These are phyloP conservation scores for Micractinium conductrix DNA, from an alignment of 139 green algal species.

Conservation along the genomic window DNA sequence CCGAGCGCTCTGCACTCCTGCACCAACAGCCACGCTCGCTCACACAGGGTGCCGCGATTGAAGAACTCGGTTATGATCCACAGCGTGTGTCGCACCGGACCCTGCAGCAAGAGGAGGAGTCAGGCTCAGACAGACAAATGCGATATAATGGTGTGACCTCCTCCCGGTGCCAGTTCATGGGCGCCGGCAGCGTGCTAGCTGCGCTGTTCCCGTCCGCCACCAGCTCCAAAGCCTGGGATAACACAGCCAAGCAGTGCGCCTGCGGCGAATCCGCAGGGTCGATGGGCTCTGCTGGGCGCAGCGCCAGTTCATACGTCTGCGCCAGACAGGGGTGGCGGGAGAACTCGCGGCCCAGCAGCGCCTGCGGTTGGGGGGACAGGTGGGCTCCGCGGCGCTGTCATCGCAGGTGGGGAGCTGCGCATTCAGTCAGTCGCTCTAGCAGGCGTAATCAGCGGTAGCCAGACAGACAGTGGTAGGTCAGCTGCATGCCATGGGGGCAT, in stretches of 20 bases:
- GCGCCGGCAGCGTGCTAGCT: neutral
- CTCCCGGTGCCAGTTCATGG: too few relatives aligned
- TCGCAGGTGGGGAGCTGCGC: neutral
- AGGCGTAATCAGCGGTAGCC: too few relatives aligned
- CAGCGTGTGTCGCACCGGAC: neutral
- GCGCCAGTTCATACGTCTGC: neutral
- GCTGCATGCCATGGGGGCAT: too few relatives aligned
- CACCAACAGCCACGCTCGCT: too few relatives aligned
- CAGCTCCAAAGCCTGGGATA: neutral
- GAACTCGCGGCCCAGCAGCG: slow-evolving; percentile 3
- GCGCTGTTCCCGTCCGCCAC: neutral
- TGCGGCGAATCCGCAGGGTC: neutral
- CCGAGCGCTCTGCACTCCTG: too few relatives aligned
- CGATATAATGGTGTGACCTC: too few relatives aligned
- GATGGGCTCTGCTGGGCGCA: neutral
- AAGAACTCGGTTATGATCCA: neutral
- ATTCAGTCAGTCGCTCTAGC: neutral
- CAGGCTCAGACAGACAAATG: too few relatives aligned
- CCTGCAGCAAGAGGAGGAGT: too few relatives aligned
- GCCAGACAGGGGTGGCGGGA: neutral
- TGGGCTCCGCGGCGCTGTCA: too few relatives aligned
- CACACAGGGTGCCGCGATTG: slow-evolving; percentile 3
- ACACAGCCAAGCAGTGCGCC: neutral
- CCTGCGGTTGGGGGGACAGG: neutral
- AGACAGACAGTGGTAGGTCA: too few relatives aligned